phyloP scores from a whole-genome alignment of 257 asterid genomes.

The Petrea volubilis region DNA sequence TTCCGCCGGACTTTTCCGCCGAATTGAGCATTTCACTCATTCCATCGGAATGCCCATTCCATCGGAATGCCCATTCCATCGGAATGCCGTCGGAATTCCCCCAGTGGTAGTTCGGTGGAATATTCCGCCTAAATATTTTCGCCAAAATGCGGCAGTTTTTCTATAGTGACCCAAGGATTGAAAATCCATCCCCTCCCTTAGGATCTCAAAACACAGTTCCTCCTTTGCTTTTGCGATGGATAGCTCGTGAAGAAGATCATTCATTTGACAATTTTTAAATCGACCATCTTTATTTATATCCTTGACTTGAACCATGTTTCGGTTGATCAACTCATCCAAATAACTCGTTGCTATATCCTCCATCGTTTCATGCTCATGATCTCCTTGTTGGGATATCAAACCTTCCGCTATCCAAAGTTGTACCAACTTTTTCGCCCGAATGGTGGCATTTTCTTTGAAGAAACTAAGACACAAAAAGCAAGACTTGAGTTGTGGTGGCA shows the following conservation, averaged over 20 bases:
- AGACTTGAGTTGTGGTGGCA: constrained; percentile 24
- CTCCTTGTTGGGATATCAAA: neutral
- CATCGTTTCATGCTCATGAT: neutral
- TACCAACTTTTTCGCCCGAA: constrained; percentile 9
- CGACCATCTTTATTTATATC: neutral
- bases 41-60: too few species aligned
- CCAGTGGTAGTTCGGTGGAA: too few species aligned
- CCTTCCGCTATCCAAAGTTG: constrained; percentile 36
- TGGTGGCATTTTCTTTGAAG: constrained; percentile 16
- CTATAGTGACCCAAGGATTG: too few species aligned
- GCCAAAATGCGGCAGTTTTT: too few species aligned
- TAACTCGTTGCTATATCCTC: constrained; percentile 26
- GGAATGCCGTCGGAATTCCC: too few species aligned
- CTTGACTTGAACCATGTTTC: constrained; percentile 20
- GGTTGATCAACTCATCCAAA: constrained; percentile 26
- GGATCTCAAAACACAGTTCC: constrained; percentile 17
- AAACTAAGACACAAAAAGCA: constrained; percentile 19
- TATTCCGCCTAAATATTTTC: too few species aligned
- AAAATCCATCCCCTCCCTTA: neutral
- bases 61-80: too few species aligned
- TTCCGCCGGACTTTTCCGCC: too few species aligned
- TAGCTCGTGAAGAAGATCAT: constrained; percentile 21
- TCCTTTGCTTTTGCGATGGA: constrained; percentile 22
- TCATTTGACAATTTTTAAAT: constrained; percentile 12
- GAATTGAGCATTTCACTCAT: too few species aligned